phyloP scores from a whole-genome alignment of 176 grass and related monocot genomes.

The Poa annua region DNA sequence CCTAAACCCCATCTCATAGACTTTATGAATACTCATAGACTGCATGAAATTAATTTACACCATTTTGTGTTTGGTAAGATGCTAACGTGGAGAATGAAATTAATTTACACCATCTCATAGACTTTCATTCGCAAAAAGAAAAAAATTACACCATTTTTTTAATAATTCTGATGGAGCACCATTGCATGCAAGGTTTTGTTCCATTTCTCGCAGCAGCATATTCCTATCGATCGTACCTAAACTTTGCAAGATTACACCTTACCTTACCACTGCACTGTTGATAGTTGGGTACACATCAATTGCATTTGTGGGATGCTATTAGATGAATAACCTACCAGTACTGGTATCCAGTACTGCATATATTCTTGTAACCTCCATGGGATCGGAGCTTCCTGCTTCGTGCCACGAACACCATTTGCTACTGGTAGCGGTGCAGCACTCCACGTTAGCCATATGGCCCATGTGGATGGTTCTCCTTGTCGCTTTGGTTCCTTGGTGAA shows the following conservation, averaged over 20 bases:
- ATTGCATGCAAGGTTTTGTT: conserved; percentile 48
- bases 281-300: conserved; percentile 53
- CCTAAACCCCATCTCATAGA: conserved; percentile 27
- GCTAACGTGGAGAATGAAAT: too few relatives aligned
- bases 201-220: conserved; percentile 24
- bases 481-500: conserved; percentile 41
- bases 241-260: conserved; percentile 35
- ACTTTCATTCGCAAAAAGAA: too few relatives aligned
- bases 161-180: conserved; percentile 29
- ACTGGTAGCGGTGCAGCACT: conserved; percentile 25
- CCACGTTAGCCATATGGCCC: conserved; percentile 11
- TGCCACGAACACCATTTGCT: conserved; percentile 42
- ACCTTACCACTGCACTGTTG: conserved; percentile 26
- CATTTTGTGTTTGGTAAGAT: too few relatives aligned
- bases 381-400: conserved; percentile 34
- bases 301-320: conserved; percentile 44
- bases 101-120: too few relatives aligned
- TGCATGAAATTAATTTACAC: not conserved
- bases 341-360: conserved; percentile 39
- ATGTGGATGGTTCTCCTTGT: conserved; percentile 28
- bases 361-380: conserved; percentile 40
- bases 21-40: conserved; percentile 9
- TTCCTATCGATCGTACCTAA: conserved; percentile 34
- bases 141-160: conserved; percentile 4
- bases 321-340: conserved; percentile 38